phyloP scores from a whole-genome alignment of 208 protist species.

The Leishmania major region DNA sequence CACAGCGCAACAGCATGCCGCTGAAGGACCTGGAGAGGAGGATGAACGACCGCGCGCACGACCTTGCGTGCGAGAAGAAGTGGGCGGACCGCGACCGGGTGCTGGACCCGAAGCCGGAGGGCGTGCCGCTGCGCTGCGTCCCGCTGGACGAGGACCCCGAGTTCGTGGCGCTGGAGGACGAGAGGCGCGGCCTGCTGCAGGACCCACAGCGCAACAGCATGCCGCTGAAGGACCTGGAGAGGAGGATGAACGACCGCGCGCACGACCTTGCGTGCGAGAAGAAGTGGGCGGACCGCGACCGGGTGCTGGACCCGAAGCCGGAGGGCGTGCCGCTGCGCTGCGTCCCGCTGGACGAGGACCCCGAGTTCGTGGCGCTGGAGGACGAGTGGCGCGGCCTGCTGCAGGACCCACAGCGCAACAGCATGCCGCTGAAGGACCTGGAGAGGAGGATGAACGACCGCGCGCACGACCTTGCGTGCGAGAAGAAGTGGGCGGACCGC shows the following conservation, averaged over 20 bases:
- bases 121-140: slow-evolving; percentile 39
- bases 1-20: too few relatives aligned
- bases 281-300: slow-evolving; percentile 43
- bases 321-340: slow-evolving; percentile 53
- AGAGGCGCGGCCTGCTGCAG: slow-evolving; percentile 19
- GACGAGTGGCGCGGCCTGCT: slow-evolving; percentile 20
- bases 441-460: slow-evolving; percentile 11
- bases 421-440: neutral
- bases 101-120: too few relatives aligned
- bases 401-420: slow-evolving; percentile 2
- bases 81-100: too few relatives aligned
- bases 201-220: slow-evolving; percentile 1
- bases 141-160: slow-evolving; percentile 39
- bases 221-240: neutral
- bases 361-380: slow-evolving; percentile 37
- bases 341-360: slow-evolving; percentile 43
- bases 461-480: slow-evolving; percentile 46
- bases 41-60: too few relatives aligned
- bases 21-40: too few relatives aligned
- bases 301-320: slow-evolving; percentile 40
- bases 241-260: slow-evolving; percentile 20
- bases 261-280: slow-evolving; percentile 45
- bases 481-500: slow-evolving; percentile 45
- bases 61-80: too few relatives aligned
- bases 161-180: slow-evolving; percentile 36